Conservation (phyloP, 495 filamentous ascomycete genomes). For the Letharia columbiana region DNA sequence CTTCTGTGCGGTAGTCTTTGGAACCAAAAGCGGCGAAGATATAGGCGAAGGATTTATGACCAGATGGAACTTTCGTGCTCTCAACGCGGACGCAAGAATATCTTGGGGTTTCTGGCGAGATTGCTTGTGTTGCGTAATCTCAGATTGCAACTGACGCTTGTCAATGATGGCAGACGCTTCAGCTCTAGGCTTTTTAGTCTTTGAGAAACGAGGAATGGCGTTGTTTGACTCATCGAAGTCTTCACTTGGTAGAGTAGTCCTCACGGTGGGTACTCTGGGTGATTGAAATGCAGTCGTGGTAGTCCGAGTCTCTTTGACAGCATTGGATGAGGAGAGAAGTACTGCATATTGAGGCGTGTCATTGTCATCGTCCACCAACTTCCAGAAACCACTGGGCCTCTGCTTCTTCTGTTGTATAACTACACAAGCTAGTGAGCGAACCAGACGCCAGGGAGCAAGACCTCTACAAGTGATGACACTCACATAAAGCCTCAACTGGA, state of each 20-base stretch:
- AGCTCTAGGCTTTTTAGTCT: background rate
- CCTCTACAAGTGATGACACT: slow-evolving; percentile 17
- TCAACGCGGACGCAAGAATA: background rate
- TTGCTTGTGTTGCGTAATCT: background rate
- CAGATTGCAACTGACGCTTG: background rate
- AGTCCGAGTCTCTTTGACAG: background rate
- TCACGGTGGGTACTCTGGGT: slow-evolving; percentile 9
- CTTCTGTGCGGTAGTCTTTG: slow-evolving; percentile 16
- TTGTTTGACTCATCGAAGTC: background rate
- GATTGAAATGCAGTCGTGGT: background rate
- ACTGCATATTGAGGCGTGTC: background rate
- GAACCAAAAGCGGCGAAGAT: background rate
- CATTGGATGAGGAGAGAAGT: background rate
- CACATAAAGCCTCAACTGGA: slow-evolving; percentile 49
- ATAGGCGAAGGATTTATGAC: slow-evolving; percentile 10
- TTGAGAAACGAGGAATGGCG: background rate
- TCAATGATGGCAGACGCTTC: background rate
- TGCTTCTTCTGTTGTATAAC: slow-evolving; percentile 20
- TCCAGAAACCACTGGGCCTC: slow-evolving; percentile 19
- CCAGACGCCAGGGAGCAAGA: background rate
- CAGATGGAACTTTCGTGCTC: slow-evolving; percentile 26
- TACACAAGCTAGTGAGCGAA: slow-evolving; percentile 4
- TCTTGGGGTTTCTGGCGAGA: background rate
- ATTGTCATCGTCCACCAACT: slow-evolving; percentile 2
- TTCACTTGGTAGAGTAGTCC: slow-evolving; percentile 9